Percentiles rank a stretch among this genome's conserved stretches.
phyloP scores from a whole-genome alignment of 345 rosid genomes.

The Lagerstroemia speciosa region DNA sequence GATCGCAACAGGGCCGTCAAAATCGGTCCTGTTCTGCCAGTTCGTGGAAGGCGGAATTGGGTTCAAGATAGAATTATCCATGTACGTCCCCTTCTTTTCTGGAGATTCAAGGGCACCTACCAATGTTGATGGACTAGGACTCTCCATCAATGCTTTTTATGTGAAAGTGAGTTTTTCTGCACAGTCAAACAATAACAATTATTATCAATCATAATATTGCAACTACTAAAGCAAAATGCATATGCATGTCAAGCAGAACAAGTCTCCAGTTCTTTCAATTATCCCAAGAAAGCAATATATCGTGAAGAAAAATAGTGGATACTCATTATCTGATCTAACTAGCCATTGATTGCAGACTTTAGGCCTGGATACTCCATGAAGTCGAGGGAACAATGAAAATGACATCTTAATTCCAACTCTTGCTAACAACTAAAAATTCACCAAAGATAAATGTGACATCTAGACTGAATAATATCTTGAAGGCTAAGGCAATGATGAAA shows the following conservation, averaged over 20 bases:
- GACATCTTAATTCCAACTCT: not conserved
- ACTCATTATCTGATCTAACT: not conserved
- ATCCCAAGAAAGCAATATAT: not conserved
- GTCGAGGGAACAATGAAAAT: not conserved
- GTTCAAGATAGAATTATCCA: conserved; percentile 26
- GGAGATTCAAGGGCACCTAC: conserved; percentile 18
- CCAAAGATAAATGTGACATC: not conserved
- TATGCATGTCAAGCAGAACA: not conserved
- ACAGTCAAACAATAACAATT: not conserved
- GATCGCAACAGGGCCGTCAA: conserved; percentile 68
- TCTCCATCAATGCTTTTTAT: conserved; percentile 23
- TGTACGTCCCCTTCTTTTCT: conserved; percentile 16
- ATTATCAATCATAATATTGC: not conserved
- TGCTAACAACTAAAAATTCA: not conserved
- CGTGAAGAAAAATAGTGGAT: not conserved
- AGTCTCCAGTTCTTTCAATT: not conserved
- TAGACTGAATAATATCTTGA: not conserved
- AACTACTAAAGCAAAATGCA: not conserved
- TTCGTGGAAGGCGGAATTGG: conserved; percentile 19
- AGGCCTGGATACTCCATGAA: not conserved
- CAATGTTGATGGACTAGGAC: conserved; percentile 18
- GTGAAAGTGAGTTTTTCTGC: conserved; percentile 10
- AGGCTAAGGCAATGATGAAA: not conserved
- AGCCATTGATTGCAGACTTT: not conserved
- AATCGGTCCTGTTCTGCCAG: conserved; percentile 25